Evolutionary conservation across 2,329 filamentous ascomycete genomes (phyloP), one percentile per base, ranked within the genome.

Genomic region (Beauveria sp.): DNA sequence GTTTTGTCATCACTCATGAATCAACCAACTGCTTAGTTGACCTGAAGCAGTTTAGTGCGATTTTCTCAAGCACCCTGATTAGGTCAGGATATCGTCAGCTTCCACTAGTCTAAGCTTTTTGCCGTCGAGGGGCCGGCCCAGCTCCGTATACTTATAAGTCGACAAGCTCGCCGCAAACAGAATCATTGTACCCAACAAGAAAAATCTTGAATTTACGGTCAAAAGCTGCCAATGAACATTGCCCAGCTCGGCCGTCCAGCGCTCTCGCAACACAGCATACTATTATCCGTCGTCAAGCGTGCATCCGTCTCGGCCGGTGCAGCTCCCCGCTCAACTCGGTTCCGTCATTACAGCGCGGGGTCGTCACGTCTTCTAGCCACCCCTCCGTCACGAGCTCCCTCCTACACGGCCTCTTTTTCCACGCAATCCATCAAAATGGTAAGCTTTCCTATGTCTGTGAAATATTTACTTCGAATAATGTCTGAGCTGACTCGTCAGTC

Each of bases 41-140:
- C 34, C 5, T 16, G 34, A 37, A 55, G 28, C 24, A 10, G 54
- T 22, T 24, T 56, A 57, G 55, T 16, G 26, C 28, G 5, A 10
- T 18, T 24, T 18, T 2, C 14, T 22, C 34, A 20, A 43, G n/a
- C 41, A 14, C 55, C 41, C 20, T 53, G 56, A 59, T 59, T 59
- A 59, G 48, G 56, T 59, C 56, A 59, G 56, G 56, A 53, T 59
- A 44, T 51, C 14, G 56, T 59, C 56, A 59, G 56, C 56, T 51
- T 18, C 34, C 46, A 18, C 56, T 44, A 52, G 44, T 53, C 22
- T 18, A 40, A 28, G 40, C 47, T 53, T 43, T 37, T n/a, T 2
- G 30, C 20, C 20, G 14, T 18, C n/a, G 56, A 44, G 24, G 28
- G 48, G 56, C 8, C 18, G 28, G 18, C 26, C 14, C 6, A 54